Percentiles rank a stretch among this genome's conserved stretches.
These are phyloP conservation scores for Schrenkiella parvula DNA, from an alignment of 345 rosid genomes.

Conservation along the genomic window DNA sequence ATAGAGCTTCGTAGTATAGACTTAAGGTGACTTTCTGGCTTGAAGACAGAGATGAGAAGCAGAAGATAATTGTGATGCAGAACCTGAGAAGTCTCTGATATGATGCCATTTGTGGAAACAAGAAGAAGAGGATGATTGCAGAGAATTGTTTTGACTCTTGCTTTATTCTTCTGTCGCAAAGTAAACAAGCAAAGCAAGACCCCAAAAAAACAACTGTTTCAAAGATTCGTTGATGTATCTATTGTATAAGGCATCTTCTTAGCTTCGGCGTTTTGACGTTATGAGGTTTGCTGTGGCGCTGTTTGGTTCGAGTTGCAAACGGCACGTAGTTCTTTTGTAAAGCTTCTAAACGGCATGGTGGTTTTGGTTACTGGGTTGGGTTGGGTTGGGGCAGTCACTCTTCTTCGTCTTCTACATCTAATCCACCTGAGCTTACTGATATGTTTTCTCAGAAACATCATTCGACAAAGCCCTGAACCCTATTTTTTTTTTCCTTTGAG, in stretches of 20 bases:
- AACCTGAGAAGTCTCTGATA: not conserved
- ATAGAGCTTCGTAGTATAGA: slow-evolving; percentile 71
- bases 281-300: not conserved
- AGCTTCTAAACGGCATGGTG: not conserved
- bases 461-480: slow-evolving; percentile 29
- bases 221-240: not conserved
- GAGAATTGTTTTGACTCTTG: not conserved
- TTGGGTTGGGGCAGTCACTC: slow-evolving; percentile 1
- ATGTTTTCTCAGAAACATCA: not conserved
- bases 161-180: slow-evolving; percentile 7
- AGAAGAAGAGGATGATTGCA: not conserved
- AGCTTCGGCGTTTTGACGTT: not conserved
- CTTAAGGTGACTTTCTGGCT: slow-evolving; percentile 49
- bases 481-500: not conserved
- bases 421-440: slow-evolving; percentile 22
- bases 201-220: not conserved
- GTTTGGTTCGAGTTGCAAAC: not conserved
- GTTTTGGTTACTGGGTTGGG: not conserved
- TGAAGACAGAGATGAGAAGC: slow-evolving; percentile 12
- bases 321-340: not conserved
- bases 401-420: slow-evolving; percentile 21
- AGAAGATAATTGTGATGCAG: slow-evolving; percentile 4
- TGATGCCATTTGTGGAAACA: slow-evolving; percentile 25
- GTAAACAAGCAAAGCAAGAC: slow-evolving; percentile 13
- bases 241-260: not conserved